A percentile compares a stretch with the other conserved stretches of the same genome.
These are phyloP conservation scores for Thelonectria blattea DNA, from an alignment of 2,329 filamentous ascomycete species.

Conservation along the genomic window DNA sequence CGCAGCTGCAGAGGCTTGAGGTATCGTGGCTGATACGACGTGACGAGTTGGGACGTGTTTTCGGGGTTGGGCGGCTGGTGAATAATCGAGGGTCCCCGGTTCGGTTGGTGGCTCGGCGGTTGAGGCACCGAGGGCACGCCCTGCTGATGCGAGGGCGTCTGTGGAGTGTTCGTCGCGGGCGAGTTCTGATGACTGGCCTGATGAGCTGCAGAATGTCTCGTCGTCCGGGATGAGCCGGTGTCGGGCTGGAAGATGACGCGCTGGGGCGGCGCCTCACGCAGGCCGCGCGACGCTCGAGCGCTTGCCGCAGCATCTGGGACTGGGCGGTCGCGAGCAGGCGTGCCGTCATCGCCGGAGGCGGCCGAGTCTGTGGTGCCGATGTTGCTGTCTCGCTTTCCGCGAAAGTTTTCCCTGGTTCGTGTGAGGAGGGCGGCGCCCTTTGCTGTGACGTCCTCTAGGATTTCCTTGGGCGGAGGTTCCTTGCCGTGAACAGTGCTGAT, in stretches of 20 bases:
- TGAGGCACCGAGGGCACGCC: slow-evolving; percentile 41
- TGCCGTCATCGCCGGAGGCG: slow-evolving; percentile 65
- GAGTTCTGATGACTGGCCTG: slow-evolving; percentile 42
- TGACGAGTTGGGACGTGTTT: slow-evolving; percentile 64
- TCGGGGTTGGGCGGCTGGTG: slow-evolving; percentile 63
- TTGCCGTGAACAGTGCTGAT: slow-evolving; percentile 78
- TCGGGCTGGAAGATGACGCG: slow-evolving; percentile 87
- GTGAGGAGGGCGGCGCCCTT: slow-evolving; percentile 82
- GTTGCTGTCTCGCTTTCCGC: slow-evolving; percentile 53
- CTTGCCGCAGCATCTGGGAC: slow-evolving; percentile 59
- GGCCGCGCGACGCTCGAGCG: slow-evolving; percentile 65
- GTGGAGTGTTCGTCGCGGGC: slow-evolving; percentile 35
- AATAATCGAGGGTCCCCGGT: slow-evolving; percentile 51
- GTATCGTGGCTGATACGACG: slow-evolving; percentile 72
- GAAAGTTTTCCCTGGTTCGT: slow-evolving; percentile 79
- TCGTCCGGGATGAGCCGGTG: slow-evolving; percentile 67
- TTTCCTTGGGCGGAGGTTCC: slow-evolving; percentile 86
- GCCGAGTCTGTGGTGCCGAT: slow-evolving; percentile 64
- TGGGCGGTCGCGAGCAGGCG: slow-evolving; percentile 60
- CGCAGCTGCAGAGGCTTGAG: slow-evolving; percentile 70
- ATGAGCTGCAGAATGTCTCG: slow-evolving; percentile 61
- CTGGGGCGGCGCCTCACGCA: slow-evolving; percentile 84
- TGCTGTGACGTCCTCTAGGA: slow-evolving; percentile 84
- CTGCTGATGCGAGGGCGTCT: slow-evolving; percentile 43
- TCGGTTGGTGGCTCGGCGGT: slow-evolving; percentile 39